Conservation (phyloP, 2,329 filamentous ascomycete species). For the Aspergillus latus region DNA sequence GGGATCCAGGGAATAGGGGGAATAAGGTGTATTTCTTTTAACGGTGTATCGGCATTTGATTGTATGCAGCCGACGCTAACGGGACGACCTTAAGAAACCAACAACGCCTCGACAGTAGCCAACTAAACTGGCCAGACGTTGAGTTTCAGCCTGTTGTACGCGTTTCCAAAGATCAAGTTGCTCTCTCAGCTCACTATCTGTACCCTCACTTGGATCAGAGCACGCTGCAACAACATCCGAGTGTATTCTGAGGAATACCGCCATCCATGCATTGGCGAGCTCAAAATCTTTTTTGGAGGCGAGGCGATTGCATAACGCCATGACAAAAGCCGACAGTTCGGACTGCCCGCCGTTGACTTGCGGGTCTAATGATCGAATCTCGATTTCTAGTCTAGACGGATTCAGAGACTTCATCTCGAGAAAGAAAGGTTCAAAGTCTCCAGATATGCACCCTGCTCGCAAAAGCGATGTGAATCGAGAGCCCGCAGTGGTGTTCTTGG, state of each 20-base stretch:
- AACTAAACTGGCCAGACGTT: constrained; percentile 71
- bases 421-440: constrained; percentile 68
- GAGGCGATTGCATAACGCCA: constrained; percentile 73
- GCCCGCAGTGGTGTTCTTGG: constrained; percentile 32
- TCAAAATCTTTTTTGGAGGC: constrained; percentile 78
- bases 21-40: neutral
- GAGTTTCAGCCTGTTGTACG: constrained; percentile 70
- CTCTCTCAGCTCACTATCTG: constrained; percentile 50
- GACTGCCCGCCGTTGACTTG: constrained; percentile 50
- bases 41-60: neutral
- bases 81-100: constrained; percentile 68
- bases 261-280: constrained; percentile 95
- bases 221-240: constrained; percentile 55
- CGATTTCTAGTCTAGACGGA: constrained; percentile 83
- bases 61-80: constrained; percentile 28
- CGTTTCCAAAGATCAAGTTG: constrained; percentile 69
- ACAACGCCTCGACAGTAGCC: constrained; percentile 88
- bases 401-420: constrained; percentile 76
- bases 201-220: constrained; percentile 49
- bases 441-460: constrained; percentile 46
- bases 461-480: constrained; percentile 52
- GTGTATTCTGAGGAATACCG: constrained; percentile 83
- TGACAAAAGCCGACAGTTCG: constrained; percentile 77
- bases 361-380: constrained; percentile 74
- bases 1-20: neutral